Conservation (phyloP, 225 moss, liverwort and hornwort species). For the Asterella californica region DNA sequence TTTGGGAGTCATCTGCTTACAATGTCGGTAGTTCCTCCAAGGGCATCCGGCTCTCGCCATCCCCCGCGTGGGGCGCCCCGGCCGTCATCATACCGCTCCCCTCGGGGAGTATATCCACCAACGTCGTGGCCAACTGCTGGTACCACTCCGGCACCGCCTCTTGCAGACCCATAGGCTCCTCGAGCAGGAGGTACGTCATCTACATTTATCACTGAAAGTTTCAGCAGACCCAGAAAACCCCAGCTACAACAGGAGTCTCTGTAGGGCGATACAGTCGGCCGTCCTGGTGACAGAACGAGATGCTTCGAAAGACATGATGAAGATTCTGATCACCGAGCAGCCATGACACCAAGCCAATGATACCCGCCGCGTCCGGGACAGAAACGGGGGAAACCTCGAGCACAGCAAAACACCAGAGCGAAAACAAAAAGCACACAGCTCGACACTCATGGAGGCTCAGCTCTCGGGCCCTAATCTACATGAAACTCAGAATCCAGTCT, state of each 20-base stretch:
- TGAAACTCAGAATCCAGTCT: not conserved
- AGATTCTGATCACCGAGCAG: not conserved
- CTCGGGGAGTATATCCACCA: conserved; percentile 67
- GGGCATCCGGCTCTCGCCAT: conserved; percentile 92
- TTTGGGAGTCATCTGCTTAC: conserved; percentile 48
- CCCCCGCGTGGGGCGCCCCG: conserved; percentile 63
- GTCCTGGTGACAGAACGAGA: conserved; percentile 1
- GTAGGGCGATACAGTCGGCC: not conserved
- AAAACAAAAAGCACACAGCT: not conserved
- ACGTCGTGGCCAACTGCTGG: conserved; percentile 79
- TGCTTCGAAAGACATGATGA: not conserved
- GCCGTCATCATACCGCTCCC: conserved; percentile 81
- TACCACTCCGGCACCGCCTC: conserved; percentile 55
- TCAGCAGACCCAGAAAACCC: conserved; percentile 28
- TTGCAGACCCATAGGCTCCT: conserved; percentile 74
- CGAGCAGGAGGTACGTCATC: conserved; percentile 90
- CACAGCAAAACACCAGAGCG: not conserved
- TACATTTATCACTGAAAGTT: conserved; percentile 48
- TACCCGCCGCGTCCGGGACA: not conserved
- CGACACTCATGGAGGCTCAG: not conserved
- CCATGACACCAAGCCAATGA: not conserved
- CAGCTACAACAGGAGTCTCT: conserved; percentile 8
- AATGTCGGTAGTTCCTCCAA: conserved; percentile 86
- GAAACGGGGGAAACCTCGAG: not conserved
- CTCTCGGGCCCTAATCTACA: not conserved